phyloP scores from a whole-genome alignment of 192 early-diverging fungal genomes.

The Chytriomyces confervae region DNA sequence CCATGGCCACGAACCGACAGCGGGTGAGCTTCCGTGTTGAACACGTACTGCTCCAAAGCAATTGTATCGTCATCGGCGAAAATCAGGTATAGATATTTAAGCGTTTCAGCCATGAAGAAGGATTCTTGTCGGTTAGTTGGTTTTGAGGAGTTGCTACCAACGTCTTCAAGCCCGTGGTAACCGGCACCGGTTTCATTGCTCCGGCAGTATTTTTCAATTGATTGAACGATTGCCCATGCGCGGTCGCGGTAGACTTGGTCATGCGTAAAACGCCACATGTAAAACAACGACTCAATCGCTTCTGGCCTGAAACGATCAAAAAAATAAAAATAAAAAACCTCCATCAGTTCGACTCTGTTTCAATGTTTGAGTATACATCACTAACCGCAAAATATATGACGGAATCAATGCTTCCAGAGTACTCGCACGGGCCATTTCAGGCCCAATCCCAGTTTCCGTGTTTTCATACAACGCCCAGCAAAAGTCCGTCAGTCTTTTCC shows the following conservation, averaged over 20 bases:
- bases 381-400: conserved; percentile 42
- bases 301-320: conserved; percentile 10
- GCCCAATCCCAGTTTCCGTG: conserved; percentile 75
- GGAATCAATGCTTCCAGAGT: conserved; percentile 3
- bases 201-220: conserved; percentile 9
- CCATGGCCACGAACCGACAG: conserved; percentile 54
- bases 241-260: conserved; percentile 56
- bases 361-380: too few species aligned
- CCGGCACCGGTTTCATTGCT: conserved; percentile 10
- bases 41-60: conserved; percentile 81
- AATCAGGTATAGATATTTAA: conserved; percentile 90
- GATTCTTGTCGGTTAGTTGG: conserved; percentile 44
- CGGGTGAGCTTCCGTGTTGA: conserved; percentile 97
- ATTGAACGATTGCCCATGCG: conserved; percentile 45
- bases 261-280: conserved; percentile 59
- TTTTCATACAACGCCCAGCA: conserved; percentile 68
- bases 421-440: conserved; percentile 65
- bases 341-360: too few species aligned
- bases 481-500: conserved; percentile 39
- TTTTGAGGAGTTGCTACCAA: neutral
- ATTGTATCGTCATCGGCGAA: conserved; percentile 72
- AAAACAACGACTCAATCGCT: conserved; percentile 41
- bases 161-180: conserved; percentile 12
- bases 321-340: neutral
- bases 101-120: conserved; percentile 93